A percentile compares a stretch with the other conserved stretches of the same genome.
Conservation (phyloP, 164 flowering plant species). For the Liquidambar formosana region DNA sequence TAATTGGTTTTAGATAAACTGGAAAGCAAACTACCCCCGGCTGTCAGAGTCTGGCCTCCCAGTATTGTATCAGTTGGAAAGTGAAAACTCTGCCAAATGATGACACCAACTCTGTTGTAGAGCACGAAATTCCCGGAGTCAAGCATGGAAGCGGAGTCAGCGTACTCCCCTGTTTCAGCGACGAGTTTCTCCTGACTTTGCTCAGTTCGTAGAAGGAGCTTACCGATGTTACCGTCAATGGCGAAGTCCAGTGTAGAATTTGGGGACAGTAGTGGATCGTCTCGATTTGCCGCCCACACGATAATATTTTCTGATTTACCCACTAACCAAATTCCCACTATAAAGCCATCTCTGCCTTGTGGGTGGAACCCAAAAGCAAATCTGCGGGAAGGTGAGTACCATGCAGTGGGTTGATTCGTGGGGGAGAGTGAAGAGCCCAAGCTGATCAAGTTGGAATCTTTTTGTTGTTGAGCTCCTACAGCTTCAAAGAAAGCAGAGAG, state of each 20-base stretch:
- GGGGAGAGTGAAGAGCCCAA: constrained; percentile 11
- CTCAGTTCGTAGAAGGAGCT: neutral
- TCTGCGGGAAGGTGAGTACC: constrained; percentile 7
- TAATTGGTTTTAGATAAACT: neutral
- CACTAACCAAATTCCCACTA: neutral
- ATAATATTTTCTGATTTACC: no score
- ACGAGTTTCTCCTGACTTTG: neutral
- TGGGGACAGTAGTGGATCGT: no score
- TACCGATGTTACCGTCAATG: no score
- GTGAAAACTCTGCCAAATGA: constrained; percentile 25
- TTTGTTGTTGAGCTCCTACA: neutral
- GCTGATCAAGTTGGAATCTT: neutral
- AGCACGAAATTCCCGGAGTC: constrained; percentile 28
- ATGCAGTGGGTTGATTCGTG: neutral
- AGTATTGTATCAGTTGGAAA: constrained; percentile 23
- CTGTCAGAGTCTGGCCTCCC: constrained; percentile 22
- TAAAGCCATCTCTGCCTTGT: neutral
- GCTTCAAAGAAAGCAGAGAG: neutral
- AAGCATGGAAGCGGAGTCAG: constrained; percentile 19
- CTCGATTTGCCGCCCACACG: no score
- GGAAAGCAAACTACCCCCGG: constrained; percentile 2
- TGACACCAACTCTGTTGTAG: neutral
- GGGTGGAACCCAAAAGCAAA: constrained; percentile 10
- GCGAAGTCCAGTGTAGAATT: no score
- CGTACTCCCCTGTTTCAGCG: neutral